Percentiles rank a stretch among this genome's conserved stretches.
Evolutionary conservation across 2,329 filamentous ascomycete species (phyloP).

Genomic region (Clonostachys sp.): DNA sequence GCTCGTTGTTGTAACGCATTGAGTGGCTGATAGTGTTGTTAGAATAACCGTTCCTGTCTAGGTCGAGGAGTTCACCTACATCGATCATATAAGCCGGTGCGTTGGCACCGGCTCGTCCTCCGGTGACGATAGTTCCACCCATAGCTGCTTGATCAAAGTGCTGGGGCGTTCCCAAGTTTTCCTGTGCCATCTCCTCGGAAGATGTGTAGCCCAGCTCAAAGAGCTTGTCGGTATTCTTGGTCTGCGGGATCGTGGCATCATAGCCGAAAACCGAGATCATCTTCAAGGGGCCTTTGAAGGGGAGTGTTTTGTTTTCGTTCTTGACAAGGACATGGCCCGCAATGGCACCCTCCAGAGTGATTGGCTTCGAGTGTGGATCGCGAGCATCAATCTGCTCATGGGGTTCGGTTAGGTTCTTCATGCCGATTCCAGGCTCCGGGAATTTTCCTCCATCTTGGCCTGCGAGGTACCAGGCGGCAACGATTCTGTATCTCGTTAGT

Average conservation of each 20-base stretch:
- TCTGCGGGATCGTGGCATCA: constrained; percentile 51
- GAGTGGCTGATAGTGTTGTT: constrained; percentile 37
- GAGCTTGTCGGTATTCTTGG: constrained; percentile 39
- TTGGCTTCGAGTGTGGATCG: constrained; percentile 33
- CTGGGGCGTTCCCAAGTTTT: constrained; percentile 31
- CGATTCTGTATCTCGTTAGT: constrained; percentile 43
- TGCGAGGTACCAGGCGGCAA: constrained; percentile 55
- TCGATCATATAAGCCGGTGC: constrained; percentile 43
- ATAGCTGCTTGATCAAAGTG: constrained; percentile 43
- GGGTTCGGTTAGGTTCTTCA: constrained; percentile 55
- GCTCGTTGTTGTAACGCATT: constrained; percentile 52
- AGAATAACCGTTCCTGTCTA: constrained; percentile 6
- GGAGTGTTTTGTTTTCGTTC: constrained; percentile 60
- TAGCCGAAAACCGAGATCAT: constrained; percentile 57
- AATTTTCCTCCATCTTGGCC: constrained; percentile 43
- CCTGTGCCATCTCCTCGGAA: constrained; percentile 37
- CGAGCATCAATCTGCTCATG: constrained; percentile 44
- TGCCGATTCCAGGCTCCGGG: constrained; percentile 38
- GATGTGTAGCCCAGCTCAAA: constrained; percentile 43
- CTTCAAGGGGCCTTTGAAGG: constrained; percentile 51
- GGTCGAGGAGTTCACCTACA: constrained; percentile 20
- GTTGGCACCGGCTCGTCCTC: constrained; percentile 46
- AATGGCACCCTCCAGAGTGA: constrained; percentile 48
- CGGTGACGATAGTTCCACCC: constrained; percentile 47
- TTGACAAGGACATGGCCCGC: constrained; percentile 72